Evolutionary conservation across 2,329 filamentous ascomycete species (phyloP).

Genomic region (Dactylella cylindrospora): DNA sequence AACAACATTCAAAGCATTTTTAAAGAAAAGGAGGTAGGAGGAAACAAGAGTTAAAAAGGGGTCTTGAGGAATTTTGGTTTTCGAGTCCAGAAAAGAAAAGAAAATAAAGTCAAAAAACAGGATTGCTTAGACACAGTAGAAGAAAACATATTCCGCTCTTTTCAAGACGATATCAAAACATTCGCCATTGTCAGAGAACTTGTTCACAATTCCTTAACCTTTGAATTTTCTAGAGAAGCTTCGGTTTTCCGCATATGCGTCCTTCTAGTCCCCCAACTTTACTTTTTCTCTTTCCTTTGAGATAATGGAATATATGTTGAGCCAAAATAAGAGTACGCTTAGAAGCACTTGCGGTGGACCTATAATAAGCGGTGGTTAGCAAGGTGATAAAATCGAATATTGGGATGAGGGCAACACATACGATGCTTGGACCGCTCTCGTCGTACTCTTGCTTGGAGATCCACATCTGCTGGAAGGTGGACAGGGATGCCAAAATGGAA

Average conservation of each 20-base stretch:
- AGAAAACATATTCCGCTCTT: constrained; percentile 21
- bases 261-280: constrained; percentile 21
- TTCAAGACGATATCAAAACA: constrained; percentile 23
- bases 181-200: constrained; percentile 27
- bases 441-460: constrained; percentile 99
- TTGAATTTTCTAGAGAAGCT: constrained; percentile 32
- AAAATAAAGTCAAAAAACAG: constrained; percentile 18
- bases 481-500: constrained; percentile 98
- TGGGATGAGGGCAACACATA: constrained; percentile 87
- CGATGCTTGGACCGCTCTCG: constrained; percentile 98
- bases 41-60: constrained; percentile 1
- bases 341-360: constrained; percentile 50
- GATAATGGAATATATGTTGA: constrained; percentile 45
- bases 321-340: constrained; percentile 46
- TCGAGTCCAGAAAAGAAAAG: constrained; percentile 38
- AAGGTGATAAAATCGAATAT: constrained; percentile 1
- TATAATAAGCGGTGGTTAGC: constrained; percentile 10
- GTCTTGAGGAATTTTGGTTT: constrained; percentile 21
- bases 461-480: constrained; percentile 99
- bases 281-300: constrained; percentile 45
- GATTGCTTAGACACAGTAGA: constrained; percentile 18
- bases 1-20: constrained; percentile 45
- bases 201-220: constrained; percentile 18
- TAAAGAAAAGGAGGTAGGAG: constrained; percentile 20
- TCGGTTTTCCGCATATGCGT: constrained; percentile 26